Evolutionary conservation across 148 eudicot genomes (phyloP), one percentile per base, ranked within the genome.

Genomic region (Simmondsia chinensis): DNA sequence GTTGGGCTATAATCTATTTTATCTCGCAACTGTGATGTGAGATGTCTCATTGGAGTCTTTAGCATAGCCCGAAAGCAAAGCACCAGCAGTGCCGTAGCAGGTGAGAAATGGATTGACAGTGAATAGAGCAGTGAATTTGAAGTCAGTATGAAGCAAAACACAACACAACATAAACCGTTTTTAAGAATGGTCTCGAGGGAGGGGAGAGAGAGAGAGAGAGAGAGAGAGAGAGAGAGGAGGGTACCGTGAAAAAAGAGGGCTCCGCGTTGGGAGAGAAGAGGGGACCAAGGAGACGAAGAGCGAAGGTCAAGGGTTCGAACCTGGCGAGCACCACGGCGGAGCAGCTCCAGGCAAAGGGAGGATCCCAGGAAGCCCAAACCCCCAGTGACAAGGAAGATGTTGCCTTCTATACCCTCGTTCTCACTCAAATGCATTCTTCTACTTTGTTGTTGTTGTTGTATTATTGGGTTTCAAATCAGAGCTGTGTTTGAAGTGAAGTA

Each of bases 301-400:
- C 70, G 67, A 14, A 71, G 23, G 35, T 89, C 97, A 11, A 89
- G 69, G 7, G 79, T 74, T 14, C 74, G 71, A 45, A 89, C 93
- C 3, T 49, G 65, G 34, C 24, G 43, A 8, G 97, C 97, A 5
- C 97, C 95, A 39, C 97, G 64, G 13, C 87, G 73, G 20, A 74
- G 23, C 0, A 89, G 80, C 52, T 89, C 95, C 2, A 69, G 46
- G 44, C 93, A 78, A n/a, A 89, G 84, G 9, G 93, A 66, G 21
- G 95, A 67, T 17, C 97, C 97, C 0, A 89, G 84, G 27, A 73
- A 79, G 6, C 97, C 97, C 2, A 75, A 35, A 6, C 93, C 97
- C 2, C 95, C 97, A 0, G 87, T 89, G 9, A 89, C 95, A 6
- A 81, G 75, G 54, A 84, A 78, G 3, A 59, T 73, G 27, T 81